Evolutionary conservation across 306 rosid species (phyloP), one percentile per base, ranked within the genome.

Genomic region (Sphenostylis stenocarpa): DNA sequence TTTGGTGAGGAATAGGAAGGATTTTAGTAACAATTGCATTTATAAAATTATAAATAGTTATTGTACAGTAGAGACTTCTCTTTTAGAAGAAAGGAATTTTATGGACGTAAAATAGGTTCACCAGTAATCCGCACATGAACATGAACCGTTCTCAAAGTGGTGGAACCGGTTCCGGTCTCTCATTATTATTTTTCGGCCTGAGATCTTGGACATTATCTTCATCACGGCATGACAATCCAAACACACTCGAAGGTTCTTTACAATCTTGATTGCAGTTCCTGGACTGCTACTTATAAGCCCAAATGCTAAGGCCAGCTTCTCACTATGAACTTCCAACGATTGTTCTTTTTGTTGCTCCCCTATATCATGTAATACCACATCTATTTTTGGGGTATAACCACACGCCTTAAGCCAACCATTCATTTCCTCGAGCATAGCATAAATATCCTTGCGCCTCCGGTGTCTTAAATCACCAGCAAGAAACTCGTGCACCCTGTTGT

Each of bases 81-180:
- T 53, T 7, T 53, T 33, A 11, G 9, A 11, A 53, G 12, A 45
- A 70, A 52, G 9, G 57, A 29, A n/a, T 21, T 63, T 28, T 20
- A 39, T 8, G 61, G 9, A 63, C 7, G 2, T 9, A 64, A 4
- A 36, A 19, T 23, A 31, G 8, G 73, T 53, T 93, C 85, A 93
- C 94, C 94, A 91, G 82, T 83, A 93, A 83, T 90, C 92, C 52
- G 88, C 82, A 77, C 96, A 91, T 10, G 96, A 93, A 76, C 98
- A 90, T 5, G 76, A 81, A 57, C 98, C 96, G 16, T 86, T 81
- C 79, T 69, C 88, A 64, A 93, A 91, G 76, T 88, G 97, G 77
- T 93, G 98, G 85, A 93, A 91, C 58, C 91, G 83, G 34, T 84
- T 94, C 43, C 90, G 85, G 58, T 94, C 97, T 79, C 98, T 85